Percentiles rank a stretch among this genome's conserved stretches.
Conservation (phyloP, 2,329 filamentous ascomycete species). For the Alternaria incomplexa region DNA sequence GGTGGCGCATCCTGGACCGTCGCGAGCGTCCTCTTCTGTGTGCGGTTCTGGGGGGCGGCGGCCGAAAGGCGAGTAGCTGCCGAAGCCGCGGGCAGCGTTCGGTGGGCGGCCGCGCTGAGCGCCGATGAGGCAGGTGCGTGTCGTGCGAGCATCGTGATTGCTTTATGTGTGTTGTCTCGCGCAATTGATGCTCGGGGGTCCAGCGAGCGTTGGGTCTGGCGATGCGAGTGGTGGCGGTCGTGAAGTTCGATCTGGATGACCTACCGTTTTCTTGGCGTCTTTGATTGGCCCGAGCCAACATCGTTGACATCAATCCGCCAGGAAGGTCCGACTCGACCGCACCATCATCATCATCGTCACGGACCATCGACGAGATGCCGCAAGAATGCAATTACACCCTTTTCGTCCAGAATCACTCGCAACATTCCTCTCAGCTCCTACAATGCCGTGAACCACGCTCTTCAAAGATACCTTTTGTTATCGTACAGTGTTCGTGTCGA, state of each 20-base stretch:
- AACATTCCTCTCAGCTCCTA: not conserved
- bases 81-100: constrained; percentile 49
- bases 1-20: constrained; percentile 59
- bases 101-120: constrained; percentile 50
- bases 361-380: not conserved
- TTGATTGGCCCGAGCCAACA: constrained; percentile 23
- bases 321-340: constrained; percentile 6
- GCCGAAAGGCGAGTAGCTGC: constrained; percentile 48
- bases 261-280: constrained; percentile 19
- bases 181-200: constrained; percentile 48
- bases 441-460: too few relatives aligned
- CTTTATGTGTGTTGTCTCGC: constrained; percentile 30
- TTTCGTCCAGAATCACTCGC: not conserved
- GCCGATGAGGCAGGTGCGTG: constrained; percentile 49
- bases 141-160: constrained; percentile 50
- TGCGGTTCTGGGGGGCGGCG: constrained; percentile 49
- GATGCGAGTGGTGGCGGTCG: constrained; percentile 38
- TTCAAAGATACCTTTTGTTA: not conserved
- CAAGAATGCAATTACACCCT: not conserved
- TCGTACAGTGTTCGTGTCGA: not conserved
- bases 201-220: constrained; percentile 31
- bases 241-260: constrained; percentile 33
- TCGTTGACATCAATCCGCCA: constrained; percentile 31
- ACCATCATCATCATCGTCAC: not conserved
- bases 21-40: constrained; percentile 71